phyloP scores from a whole-genome alignment of 1,284 basidiomycete genomes.

The Ustilago bromivora region DNA sequence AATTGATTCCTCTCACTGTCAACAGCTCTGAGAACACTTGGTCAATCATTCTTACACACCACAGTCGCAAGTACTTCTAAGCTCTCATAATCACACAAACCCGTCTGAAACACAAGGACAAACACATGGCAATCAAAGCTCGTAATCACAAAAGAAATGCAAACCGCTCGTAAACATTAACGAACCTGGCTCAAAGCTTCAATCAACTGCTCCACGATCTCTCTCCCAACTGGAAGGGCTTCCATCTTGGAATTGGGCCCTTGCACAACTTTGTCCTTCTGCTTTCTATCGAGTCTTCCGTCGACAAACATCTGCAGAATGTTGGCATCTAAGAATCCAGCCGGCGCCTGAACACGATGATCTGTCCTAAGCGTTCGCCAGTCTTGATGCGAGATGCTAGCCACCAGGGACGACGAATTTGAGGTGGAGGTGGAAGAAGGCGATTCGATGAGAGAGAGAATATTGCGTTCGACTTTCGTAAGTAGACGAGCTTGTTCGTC shows the following conservation, averaged over 20 bases:
- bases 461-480: conserved; percentile 56
- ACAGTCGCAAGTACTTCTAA: too few relatives aligned
- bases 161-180: background rate
- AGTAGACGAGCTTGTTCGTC: conserved; percentile 32
- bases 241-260: conserved; percentile 25
- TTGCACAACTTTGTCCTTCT: conserved; percentile 22
- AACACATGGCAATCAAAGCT: too few relatives aligned
- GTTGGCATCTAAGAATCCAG: conserved; percentile 61
- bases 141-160: background rate
- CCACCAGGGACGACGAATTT: conserved; percentile 11
- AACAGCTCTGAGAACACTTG: too few relatives aligned
- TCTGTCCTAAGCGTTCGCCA: conserved; percentile 67
- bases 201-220: conserved; percentile 35
- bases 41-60: too few relatives aligned
- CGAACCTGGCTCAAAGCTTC: conserved; percentile 33
- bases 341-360: conserved; percentile 55
- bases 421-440: conserved; percentile 10
- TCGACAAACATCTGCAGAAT: conserved; percentile 49
- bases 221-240: conserved; percentile 26
- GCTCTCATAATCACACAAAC: too few relatives aligned
- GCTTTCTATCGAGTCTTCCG: conserved; percentile 28
- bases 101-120: too few relatives aligned
- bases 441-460: conserved; percentile 33
- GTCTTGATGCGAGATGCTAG: conserved; percentile 51
- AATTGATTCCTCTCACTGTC: too few relatives aligned